Base-by-base conservation (phyloP, 352 stramenopile genomes). In the Pelagophyceae sp. region DNA sequence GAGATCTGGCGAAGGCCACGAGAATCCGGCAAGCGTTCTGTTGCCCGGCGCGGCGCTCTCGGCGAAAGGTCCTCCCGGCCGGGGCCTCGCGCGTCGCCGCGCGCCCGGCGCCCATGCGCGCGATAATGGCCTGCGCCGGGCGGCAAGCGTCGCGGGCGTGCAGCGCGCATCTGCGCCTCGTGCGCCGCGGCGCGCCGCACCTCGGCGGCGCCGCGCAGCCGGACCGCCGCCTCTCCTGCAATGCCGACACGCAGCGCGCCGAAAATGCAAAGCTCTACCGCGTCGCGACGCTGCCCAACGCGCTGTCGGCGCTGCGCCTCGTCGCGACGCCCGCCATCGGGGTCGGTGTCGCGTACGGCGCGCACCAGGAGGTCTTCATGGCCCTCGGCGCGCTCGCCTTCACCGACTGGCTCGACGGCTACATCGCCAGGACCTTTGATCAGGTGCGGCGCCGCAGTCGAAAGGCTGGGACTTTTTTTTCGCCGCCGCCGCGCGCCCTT, bases 241-340 rank as follows among this genome's bases (percentile, higher is more conserved):
- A n/a, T n/a, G 15, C 15, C 11, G 54, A 63, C 15, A 63, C 6
- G 15, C 54, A 63, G 54, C 15, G 54, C 2, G 15, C 15, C 54
- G 15, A 63, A 20, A 27, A 31, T 27, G 54, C 15, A 27, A 27
- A 63, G 25, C 15, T 27, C 15, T 71, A 37, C n/a, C 1, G n/a
- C 3, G 15, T 71, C 29, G 6, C 3, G 15, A 71, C 61, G 3
- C 3, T 71, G 15, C 61, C 61, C 61, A 71, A 71, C 61, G 61
- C 61, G 0, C 63, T 79, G 0, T 79, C 72, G 31, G 78, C 78
- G 78, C 72, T 76, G 61, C 72, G 78, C 37, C 75, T 81, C 32
- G 58, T 38, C 25, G 74, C 78, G 27, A 63, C 72, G 45, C 51
- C 38, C 58, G 54, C 45, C 32, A 17, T 80, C 27, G 61, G 27